Conservation (phyloP, 2,329 filamentous ascomycete genomes). For the Fusarium papillatum region DNA sequence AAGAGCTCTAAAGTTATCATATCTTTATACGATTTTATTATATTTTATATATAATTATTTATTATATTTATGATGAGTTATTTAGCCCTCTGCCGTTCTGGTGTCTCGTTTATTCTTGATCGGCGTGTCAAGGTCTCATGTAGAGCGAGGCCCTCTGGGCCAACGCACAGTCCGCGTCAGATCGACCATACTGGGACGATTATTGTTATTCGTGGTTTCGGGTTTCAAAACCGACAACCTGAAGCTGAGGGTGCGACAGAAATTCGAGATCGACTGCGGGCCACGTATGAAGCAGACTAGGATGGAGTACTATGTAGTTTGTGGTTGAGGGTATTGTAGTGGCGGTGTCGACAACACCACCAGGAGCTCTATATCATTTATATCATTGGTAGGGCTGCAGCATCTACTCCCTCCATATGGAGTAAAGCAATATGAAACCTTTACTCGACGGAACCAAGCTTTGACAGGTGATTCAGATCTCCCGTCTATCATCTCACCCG, state of each 20-base stretch:
- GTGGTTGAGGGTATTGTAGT: background rate
- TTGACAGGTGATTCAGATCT: background rate
- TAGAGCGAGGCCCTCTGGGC: slow-evolving; percentile 1
- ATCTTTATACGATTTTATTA: no score
- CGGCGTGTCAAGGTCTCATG: background rate
- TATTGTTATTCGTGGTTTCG: background rate
- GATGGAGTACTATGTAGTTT: background rate
- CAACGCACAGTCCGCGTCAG: background rate
- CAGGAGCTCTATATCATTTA: background rate
- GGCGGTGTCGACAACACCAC: background rate
- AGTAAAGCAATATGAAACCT: background rate
- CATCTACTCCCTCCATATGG: background rate
- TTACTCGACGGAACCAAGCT: background rate
- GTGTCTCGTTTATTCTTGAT: no score
- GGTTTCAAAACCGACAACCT: slow-evolving; percentile 1
- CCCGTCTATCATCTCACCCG: background rate
- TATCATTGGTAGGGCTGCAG: background rate
- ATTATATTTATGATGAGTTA: no score
- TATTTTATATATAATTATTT: no score
- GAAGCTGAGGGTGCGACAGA: background rate
- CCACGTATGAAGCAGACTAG: background rate
- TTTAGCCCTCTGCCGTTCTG: no score
- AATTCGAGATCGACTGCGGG: background rate
- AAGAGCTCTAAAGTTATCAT: no score
- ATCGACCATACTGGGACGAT: background rate